Evolutionary conservation across 331 rosid species (phyloP), one percentile per base, ranked within the genome.

Genomic region (Quercus tomentella): DNA sequence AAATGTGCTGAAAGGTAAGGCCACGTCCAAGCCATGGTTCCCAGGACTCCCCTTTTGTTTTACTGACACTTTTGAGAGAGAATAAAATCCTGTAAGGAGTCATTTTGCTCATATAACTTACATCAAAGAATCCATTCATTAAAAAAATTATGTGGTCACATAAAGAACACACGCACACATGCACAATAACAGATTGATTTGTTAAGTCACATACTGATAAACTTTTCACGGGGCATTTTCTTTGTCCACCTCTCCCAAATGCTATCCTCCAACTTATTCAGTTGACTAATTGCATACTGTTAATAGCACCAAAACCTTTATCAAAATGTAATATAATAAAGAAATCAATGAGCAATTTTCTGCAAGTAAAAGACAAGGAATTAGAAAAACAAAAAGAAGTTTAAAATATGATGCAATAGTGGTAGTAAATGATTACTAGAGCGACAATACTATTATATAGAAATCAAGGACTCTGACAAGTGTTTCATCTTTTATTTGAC

Each of bases 261-360:
- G 90, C 89, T 93, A 82, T 96, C 98, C 90, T 96, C 99, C 91
- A 96, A 80, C 89, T 88, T 96, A 85, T 89, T 93, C 82, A 96
- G 86, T 84, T 96, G 97, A 84, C 67, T 93, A 77, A 89, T 88
- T 2, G 92, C 98, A 87, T 96, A 96, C 99, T 96, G 93, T 69
- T 76, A 77, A 88, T 56, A 68, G 72, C 72, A 82, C 35, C 76
- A 75, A 77, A 80, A 74, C 41, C 56, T 69, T 23, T 45, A 76
- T 61, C 75, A 83, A 65, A 68, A 72, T 74, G 35, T 75, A 49
- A 72, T 35, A 71, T 30, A 20, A 73, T 31, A 79, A 54, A 66
- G 69, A 69, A 72, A 56, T 67, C 17, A 9, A 33, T 7, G 21
- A 33, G 28, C 21, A 67, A 35, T 66, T 66, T 66, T 11, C 20